Evolutionary conservation across 192 early-diverging fungal genomes (phyloP).

Genomic region (Thamnidium elegans): DNA sequence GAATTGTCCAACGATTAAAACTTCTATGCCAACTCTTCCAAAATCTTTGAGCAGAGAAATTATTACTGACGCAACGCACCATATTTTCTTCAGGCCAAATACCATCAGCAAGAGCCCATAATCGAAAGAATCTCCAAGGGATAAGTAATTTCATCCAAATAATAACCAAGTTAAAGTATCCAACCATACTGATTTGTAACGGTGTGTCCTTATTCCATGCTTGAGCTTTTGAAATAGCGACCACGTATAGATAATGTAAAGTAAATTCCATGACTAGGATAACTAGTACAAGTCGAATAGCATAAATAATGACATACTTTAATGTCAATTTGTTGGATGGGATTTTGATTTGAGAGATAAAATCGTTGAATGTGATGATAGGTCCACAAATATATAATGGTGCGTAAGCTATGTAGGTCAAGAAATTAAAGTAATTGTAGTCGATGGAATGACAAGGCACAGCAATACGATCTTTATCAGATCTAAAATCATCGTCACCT

Average conservation of each 20-base stretch:
- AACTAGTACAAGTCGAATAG: slow-evolving; percentile 58
- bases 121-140: slow-evolving; percentile 94
- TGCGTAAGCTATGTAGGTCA: slow-evolving; percentile 77
- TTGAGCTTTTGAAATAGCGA: slow-evolving; percentile 81
- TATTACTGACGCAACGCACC: slow-evolving; percentile 92
- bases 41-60: slow-evolving; percentile 89
- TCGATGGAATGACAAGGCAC: slow-evolving; percentile 53
- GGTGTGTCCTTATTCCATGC: slow-evolving; percentile 78
- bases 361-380: slow-evolving; percentile 93
- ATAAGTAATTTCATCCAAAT: slow-evolving; percentile 97
- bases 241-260: slow-evolving; percentile 81
- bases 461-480: slow-evolving; percentile 61
- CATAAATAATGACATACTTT: slow-evolving; percentile 53
- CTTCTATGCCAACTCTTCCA: slow-evolving; percentile 95
- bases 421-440: slow-evolving; percentile 78
- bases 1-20: slow-evolving; percentile 81
- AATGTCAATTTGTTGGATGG: slow-evolving; percentile 37
- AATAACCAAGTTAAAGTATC: slow-evolving; percentile 81
- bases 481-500: slow-evolving; percentile 3
- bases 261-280: slow-evolving; percentile 86
- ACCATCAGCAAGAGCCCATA: slow-evolving; percentile 91
- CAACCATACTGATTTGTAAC: slow-evolving; percentile 80
- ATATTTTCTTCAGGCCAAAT: slow-evolving; percentile 89
- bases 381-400: slow-evolving; percentile 93
- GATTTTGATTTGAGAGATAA: slow-evolving; percentile 66